Percentiles rank a stretch among this genome's conserved stretches.
Evolutionary conservation across 805 yeast genomes (phyloP).

Genomic region (Isabelozyma gotoi): DNA sequence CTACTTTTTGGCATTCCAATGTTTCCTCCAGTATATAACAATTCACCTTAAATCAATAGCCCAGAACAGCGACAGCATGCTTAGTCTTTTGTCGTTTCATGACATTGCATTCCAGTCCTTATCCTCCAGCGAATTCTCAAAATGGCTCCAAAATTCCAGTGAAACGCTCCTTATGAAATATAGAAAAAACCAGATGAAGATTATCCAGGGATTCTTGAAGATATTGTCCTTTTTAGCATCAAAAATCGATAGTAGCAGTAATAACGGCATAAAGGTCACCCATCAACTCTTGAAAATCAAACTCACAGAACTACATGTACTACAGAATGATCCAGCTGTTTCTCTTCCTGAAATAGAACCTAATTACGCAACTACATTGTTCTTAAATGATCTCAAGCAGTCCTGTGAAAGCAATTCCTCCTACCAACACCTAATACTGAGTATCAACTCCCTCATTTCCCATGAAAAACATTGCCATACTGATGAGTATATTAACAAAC

Average conservation of each 20-base stretch:
- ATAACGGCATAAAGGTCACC: constrained; percentile 1
- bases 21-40: constrained; percentile 21
- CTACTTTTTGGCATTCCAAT: constrained; percentile 29
- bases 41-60: constrained; percentile 12
- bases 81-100: constrained; percentile 10
- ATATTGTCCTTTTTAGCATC: constrained; percentile 11
- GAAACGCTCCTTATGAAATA: constrained; percentile 12
- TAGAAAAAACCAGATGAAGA: constrained; percentile 19
- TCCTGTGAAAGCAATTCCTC: neutral
- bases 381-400: neutral
- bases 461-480: neutral
- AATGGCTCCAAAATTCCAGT: constrained; percentile 19
- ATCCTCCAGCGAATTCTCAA: constrained; percentile 13
- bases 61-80: constrained; percentile 7
- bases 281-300: constrained; percentile 11
- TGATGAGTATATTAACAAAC: neutral
- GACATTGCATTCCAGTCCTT: constrained; percentile 16
- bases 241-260: constrained; percentile 5
- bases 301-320: constrained; percentile 7
- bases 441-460: neutral
- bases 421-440: neutral
- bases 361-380: neutral
- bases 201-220: constrained; percentile 24
- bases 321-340: neutral
- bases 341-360: neutral